Conservation (phyloP, 805 yeast species). For the Zygoascus flipseniorum region DNA sequence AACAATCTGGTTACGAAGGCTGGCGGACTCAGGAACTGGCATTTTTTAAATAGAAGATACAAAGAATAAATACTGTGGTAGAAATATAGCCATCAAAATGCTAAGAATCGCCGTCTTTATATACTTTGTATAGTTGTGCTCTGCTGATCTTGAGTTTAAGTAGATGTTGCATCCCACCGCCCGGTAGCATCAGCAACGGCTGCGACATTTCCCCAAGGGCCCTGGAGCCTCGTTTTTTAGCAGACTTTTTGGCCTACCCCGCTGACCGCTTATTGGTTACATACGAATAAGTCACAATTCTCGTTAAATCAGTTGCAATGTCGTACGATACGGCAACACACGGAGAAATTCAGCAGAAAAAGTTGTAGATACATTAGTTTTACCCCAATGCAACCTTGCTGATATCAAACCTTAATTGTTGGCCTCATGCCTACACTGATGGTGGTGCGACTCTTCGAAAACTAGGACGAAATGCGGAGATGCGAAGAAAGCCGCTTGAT, state of each 20-base stretch:
- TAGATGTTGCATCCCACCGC: neutral
- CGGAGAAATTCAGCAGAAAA: too few relatives aligned
- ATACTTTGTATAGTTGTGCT: neutral
- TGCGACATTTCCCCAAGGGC: neutral
- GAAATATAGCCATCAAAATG: neutral
- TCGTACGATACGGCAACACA: too few relatives aligned
- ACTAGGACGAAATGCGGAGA: too few relatives aligned
- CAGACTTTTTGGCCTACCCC: too few relatives aligned
- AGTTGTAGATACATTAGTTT: too few relatives aligned
- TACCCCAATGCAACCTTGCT: neutral
- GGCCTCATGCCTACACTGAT: too few relatives aligned
- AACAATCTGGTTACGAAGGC: conserved; percentile 6
- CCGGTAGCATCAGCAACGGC: neutral
- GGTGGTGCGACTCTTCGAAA: too few relatives aligned
- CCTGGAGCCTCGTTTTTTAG: neutral
- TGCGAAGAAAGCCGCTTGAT: too few relatives aligned
- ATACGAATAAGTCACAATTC: too few relatives aligned
- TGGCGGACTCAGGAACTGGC: neutral
- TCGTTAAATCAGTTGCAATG: too few relatives aligned
- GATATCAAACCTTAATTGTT: neutral
- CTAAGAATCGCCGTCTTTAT: neutral
- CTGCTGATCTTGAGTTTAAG: neutral
- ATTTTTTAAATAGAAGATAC: neutral
- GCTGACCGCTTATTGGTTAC: too few relatives aligned
- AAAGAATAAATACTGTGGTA: neutral